Conservation (phyloP, 345 rosid genomes). For the Eucalyptus caleyi region DNA sequence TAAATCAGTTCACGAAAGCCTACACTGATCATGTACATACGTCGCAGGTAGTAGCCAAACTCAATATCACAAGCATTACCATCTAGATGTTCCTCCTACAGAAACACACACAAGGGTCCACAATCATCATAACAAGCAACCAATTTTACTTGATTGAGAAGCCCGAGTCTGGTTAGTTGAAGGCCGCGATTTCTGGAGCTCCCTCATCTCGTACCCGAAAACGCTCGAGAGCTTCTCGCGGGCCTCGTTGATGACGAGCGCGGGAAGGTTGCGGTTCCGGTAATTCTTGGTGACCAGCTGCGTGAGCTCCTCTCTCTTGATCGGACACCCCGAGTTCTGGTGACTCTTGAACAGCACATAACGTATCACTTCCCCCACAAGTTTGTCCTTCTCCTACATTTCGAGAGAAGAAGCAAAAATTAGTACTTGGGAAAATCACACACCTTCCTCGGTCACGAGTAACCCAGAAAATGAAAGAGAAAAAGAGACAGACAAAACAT, state of each 20-base stretch:
- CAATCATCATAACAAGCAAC: neutral
- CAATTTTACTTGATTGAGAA: slow-evolving; percentile 42
- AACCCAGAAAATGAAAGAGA: neutral
- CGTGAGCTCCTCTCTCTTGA: slow-evolving; percentile 82
- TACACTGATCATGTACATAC: neutral
- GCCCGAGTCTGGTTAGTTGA: slow-evolving; percentile 31
- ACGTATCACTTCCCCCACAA: slow-evolving; percentile 80
- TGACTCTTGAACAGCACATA: slow-evolving; percentile 66
- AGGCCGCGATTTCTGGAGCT: slow-evolving; percentile 65
- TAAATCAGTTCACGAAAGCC: neutral
- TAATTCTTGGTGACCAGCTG: slow-evolving; percentile 77
- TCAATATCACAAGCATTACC: neutral
- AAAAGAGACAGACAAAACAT: neutral
- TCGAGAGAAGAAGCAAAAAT: neutral
- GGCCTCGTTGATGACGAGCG: slow-evolving; percentile 60
- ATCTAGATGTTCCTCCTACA: neutral
- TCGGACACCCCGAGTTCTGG: slow-evolving; percentile 72
- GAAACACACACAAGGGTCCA: neutral
- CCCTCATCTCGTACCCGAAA: slow-evolving; percentile 73
- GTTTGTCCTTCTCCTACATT: slow-evolving; percentile 74
- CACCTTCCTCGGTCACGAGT: neutral
- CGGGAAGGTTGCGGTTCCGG: slow-evolving; percentile 50
- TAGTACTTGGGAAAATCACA: neutral
- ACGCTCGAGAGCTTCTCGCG: slow-evolving; percentile 41
- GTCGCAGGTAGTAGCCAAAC: neutral